Evolutionary conservation across 495 filamentous ascomycete genomes (phyloP), one percentile per base, ranked within the genome.

Genomic region (Chaetomium tenue): DNA sequence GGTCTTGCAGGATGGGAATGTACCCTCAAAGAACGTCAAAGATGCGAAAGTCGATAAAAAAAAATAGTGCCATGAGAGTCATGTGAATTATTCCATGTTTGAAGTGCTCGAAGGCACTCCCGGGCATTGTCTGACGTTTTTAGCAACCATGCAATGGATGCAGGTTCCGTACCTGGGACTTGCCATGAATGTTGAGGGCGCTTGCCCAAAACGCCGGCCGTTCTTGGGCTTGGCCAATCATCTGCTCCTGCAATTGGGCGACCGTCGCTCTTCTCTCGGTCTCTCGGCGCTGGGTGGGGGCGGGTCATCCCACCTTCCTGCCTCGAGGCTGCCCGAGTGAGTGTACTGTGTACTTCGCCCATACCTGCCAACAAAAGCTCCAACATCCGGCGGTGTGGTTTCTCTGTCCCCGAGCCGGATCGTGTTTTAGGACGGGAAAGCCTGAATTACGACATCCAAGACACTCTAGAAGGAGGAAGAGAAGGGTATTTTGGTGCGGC

Each of bases 251-350:
- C 25, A 20, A 22, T 40, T 30, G 16, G 28, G 7, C 30, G 25
- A 18, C 39, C 25, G 58, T 57, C 53, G 39, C 52, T 44, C 60
- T 46, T n/a, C 52, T 44, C 52, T 61, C 40, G 55, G 60, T 50
- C 56, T 26, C 60, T 67, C 55, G 55, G 65, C 61, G 65, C 37
- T 46, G 39, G 28, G 65, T 67, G 65, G 65, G 65, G 65, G 61
- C 56, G 60, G 65, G 51, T 12, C 16, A 33, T 26, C 52, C 52
- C 28, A 54, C 16, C 26, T 3, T 13, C 25, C 13, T 28, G 50
- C 23, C 30, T n/a, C n/a, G 44, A 20, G 5, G 5, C 44, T n/a
- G n/a, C 18, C 44, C 16, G n/a, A n/a, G 13, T 15, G 16, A 5
- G 40, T 44, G 44, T 20, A 47, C 44, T 9, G 44, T 37, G 33